Base-by-base conservation (phyloP, 495 filamentous ascomycete genomes). In the Penicillium samsonianum region DNA sequence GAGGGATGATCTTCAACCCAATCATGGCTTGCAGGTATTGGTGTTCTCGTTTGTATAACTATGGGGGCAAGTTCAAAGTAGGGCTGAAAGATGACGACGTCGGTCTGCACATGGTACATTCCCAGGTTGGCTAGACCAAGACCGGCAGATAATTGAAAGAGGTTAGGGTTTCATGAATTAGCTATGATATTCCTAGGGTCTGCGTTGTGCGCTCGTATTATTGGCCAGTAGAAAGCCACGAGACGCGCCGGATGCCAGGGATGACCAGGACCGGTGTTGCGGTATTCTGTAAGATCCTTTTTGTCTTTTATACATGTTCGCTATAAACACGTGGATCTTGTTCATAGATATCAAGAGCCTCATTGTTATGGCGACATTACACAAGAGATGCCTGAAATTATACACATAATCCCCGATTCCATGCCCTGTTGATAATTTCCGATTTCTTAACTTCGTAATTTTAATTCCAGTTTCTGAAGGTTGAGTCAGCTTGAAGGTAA, bases 51-150 rank as follows among this genome's bases (percentile, higher is more conserved):
- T 20, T 55, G 20, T 47, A 25, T 12, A 35, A 22, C 16, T 45
- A 54, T 45, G 40, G 40, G 19, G 51, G 41, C 51, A 7, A 16
- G 5, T 1, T 19, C 20, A n/a, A 12, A 25, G 19, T 55, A 55
- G 53, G 53, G 53, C 53, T 55, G 53, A 55, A 46, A 45, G 42
- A 25, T 31, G 38, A 53, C 51, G 17, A 20, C 17, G 38, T 53
- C 16, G 35, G 37, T 26, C 20, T 28, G 22, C 2, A n/a, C 35
- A 17, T 17, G n/a, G n/a, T 38, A 38, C 35, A 17, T 38, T 9
- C 35, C n/a, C 6, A 38, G 35, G 2, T 41, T 28, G 49, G 31
- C 30, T 37, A 23, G 17, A n/a, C 17, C 20, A 14, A 35, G 6
- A n/a, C 26, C 47, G 47, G 47, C 31, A 50, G 12, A 11, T 50